Base-by-base conservation (phyloP, 2,329 filamentous ascomycete genomes). In the Colletotrichum spaethianum region DNA sequence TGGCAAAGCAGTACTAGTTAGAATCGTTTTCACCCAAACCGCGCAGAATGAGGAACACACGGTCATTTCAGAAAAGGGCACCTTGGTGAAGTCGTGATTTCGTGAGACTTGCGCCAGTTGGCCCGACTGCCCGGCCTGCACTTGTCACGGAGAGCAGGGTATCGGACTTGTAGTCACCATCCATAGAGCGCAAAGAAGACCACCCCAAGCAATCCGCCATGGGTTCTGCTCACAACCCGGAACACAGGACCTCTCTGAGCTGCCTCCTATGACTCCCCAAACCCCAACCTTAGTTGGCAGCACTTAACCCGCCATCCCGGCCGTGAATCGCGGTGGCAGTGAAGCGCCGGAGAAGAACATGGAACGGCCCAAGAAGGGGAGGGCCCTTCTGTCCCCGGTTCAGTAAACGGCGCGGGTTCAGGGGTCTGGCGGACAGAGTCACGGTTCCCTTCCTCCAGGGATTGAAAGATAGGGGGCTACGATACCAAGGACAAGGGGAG, bases 1-100 rank as follows among this genome's bases (percentile, higher is more conserved):
- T 44, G 42, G 42, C 31, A 26, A 50, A 70, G 64, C 56, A 68
- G 56, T 36, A 55, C 48, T 72, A 72, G 64, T 63, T 72, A 69
- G 69, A 72, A 62, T 63, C 36, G 31, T 48, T 52, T 53, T 38
- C 31, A 31, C 5, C 42, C 20, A n/a, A 57, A 36, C 40, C 31
- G 36, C 46, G 68, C 68, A 62, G 33, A 68, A 63, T 68, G 52
- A 53, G 28, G 59, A 72, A 63, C 40, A 52, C 50, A 62, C 59
- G 52, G 57, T 68, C 57, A 72, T 63, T 72, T 69, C 65, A 69
- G 64, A 67, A 46, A 20, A 20, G 26, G 26, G n/a, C 16, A 6
- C 3, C 7, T 48, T 33, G 1, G 12, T 26, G 28, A 48, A 16
- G 14, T 36, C 7, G 12, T 5, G 12, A 16, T 57, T 14, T 20